Evolutionary conservation across 108 stramenopile genomes (phyloP), one percentile per base, ranked within the genome.

Genomic region (Fragilaria crotonensis): DNA sequence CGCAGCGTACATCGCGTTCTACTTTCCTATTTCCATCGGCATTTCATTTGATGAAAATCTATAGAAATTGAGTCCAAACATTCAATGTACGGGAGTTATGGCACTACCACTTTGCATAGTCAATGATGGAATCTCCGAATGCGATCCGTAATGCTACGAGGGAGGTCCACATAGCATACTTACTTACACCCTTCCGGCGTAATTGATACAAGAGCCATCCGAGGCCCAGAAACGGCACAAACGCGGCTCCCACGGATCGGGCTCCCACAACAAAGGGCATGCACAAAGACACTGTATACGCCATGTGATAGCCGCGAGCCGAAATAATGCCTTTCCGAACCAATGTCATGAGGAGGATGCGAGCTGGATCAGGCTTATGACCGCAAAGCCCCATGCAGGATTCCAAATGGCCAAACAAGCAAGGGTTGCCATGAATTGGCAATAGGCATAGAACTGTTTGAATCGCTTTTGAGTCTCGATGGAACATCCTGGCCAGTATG

Each of bases 341-440:
- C 46, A 85, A 52, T 28, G 84, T 85, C 84, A 85, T 85, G 7
- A 85, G 57, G 81, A 66, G 22, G 67, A 62, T n/a, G 84, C 84
- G 29, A 76, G 29, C 48, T 85, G 84, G 57, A 85, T 85, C 4
- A 77, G 71, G 3, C 80, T 57, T 11, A 81, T 58, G 41, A 80
- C 71, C 3, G 68, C 49, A 31, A 85, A 62, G 0, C 66, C 66
- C 74, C 76, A 84, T 30, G 62, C 64, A 0, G 83, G 83, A 59
- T 84, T 84, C 0, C 28, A 23, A 3, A 64, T 52, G 9, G 61
- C 30, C 11, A 84, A 20, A 52, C 79, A 80, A 23, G 74, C 74
- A 5, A 80, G 19, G 17, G 83, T 80, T 14, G 83, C 83, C 67
- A 75, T 57, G 51, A 80, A 84, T 61, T 84, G 83, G 36, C 63